A percentile compares a stretch with the other conserved stretches of the same genome.
phyloP scores from a whole-genome alignment of 2,329 filamentous ascomycete genomes.

The Juglanconis oblonga region DNA sequence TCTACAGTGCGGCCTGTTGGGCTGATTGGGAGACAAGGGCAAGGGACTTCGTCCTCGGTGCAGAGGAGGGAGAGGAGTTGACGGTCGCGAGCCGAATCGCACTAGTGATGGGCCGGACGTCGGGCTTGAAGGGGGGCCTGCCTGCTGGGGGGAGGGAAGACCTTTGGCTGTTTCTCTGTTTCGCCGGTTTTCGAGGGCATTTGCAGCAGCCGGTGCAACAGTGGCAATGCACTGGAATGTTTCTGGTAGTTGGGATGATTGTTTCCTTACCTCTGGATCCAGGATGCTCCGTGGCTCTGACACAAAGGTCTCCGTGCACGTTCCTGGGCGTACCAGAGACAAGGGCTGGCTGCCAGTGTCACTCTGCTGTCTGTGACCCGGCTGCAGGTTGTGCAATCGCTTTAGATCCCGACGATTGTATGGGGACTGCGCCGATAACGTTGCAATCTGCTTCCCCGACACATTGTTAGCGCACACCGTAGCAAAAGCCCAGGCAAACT shows the following conservation, averaged over 20 bases:
- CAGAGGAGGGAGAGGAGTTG: constrained; percentile 6
- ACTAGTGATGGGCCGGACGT: constrained; percentile 11
- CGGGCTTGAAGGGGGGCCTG: constrained; percentile 8
- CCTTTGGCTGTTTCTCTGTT: not conserved
- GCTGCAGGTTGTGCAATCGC: constrained; percentile 8
- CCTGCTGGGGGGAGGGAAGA: not conserved
- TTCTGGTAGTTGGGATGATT: constrained; percentile 14
- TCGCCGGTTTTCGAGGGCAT: not conserved
- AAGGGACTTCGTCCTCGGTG: constrained; percentile 7
- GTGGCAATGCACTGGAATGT: constrained; percentile 18
- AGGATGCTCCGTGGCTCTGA: constrained; percentile 6
- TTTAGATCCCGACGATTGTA: constrained; percentile 13
- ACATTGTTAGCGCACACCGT: not conserved
- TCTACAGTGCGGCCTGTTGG: constrained; percentile 16
- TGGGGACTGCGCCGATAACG: not conserved
- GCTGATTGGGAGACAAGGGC: constrained; percentile 2
- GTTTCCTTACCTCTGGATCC: constrained; percentile 18
- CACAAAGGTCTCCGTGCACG: constrained; percentile 12
- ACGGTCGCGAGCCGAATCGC: constrained; percentile 22
- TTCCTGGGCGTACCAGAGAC: constrained; percentile 10
- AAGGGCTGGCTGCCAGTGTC: constrained; percentile 12
- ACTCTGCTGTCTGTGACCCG: constrained; percentile 5
- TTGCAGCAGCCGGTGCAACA: constrained; percentile 10
- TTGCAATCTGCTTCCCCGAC: constrained; percentile 1
- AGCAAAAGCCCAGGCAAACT: not conserved